These are phyloP conservation scores for Arachis monticola DNA, from an alignment of 331 rosid genomes.

Conservation along the genomic window DNA sequence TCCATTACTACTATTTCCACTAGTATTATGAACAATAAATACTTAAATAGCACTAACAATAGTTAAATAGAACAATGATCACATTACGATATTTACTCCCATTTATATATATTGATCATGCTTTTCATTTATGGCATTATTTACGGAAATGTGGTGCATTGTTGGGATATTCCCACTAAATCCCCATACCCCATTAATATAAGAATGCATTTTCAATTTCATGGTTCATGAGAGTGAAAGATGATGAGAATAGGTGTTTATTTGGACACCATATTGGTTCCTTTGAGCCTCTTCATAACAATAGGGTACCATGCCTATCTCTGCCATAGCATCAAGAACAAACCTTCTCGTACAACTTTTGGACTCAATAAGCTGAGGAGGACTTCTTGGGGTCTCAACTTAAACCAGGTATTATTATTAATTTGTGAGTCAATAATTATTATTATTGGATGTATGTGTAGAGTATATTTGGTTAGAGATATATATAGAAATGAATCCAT, in stretches of 20 bases:
- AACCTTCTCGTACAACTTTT: conserved; percentile 61
- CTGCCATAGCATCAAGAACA: conserved; percentile 61
- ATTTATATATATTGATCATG: neutral
- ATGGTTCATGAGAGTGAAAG: conserved; percentile 11
- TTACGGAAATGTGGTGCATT: neutral
- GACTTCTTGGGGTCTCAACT: conserved; percentile 55
- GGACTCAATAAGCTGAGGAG: conserved; percentile 58
- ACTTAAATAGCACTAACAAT: conserved; percentile 30
- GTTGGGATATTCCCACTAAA: neutral
- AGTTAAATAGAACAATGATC: conserved; percentile 10
- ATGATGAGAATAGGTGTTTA: conserved; percentile 57
- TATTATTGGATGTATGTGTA: neutral
- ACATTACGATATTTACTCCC: no score
- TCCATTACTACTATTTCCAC: conserved; percentile 45
- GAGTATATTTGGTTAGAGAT: no score
- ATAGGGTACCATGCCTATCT: conserved; percentile 74
- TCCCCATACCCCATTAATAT: conserved; percentile 2
- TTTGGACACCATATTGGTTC: conserved; percentile 63
- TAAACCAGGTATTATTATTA: conserved; percentile 58
- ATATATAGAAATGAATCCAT: no score
- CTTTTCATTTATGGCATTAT: neutral
- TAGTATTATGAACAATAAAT: neutral
- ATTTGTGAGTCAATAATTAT: conserved; percentile 3
- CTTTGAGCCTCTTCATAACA: conserved; percentile 59
- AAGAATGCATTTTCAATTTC: conserved; percentile 22